Evolutionary conservation across 2,329 filamentous ascomycete species (phyloP), one percentile per base, ranked within the genome.

Genomic region (Aspergillus brunneoviolaceus): DNA sequence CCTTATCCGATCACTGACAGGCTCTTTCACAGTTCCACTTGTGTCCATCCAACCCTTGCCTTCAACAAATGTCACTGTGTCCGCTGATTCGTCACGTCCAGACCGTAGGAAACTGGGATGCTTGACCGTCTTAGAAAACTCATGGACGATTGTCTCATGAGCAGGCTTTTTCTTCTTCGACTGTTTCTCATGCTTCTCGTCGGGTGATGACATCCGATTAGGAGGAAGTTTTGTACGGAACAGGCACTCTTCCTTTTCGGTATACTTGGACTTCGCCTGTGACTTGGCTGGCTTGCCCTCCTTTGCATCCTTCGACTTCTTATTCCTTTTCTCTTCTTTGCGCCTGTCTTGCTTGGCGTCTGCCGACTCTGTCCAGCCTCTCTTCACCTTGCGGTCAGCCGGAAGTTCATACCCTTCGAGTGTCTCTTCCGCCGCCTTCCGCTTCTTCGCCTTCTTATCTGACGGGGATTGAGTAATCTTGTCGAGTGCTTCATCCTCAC

Each of bases 21-120:
- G 45, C 62, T 79, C 76, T 62, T 96, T 85, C 1, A 97, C 79
- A 58, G 88, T 86, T 5, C 93, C 93, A 16, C 88, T 81, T 62
- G 87, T 85, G 68, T 96, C 89, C 0, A 96, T 84, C 94, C 95
- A 98, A 1, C 94, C 94, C 69, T 90, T 88, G 23, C 89, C 92
- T 57, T 96, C 89, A 47, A 95, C 84, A 72, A 89, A 97, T 58
- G 89, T 87, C 2, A 81, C 75, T 45, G 82, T 81, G n/a, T 80
- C 73, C 51, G 82, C 81, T 2, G 77, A 76, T 1, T 76, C 77
- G 1, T 79, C 74, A 14, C 73, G 69, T 12, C 72, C 81, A 5
- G 82, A 80, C 72, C 91, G 91, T 60, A 97, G 76, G 72, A 96
- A 97, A 4, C 85, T 89, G 0, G 92, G 91, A 64, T 92, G 89